Evolutionary conservation across 495 filamentous ascomycete species (phyloP), one percentile per base, ranked within the genome.

Genomic region (Penicillium robsamsonii): DNA sequence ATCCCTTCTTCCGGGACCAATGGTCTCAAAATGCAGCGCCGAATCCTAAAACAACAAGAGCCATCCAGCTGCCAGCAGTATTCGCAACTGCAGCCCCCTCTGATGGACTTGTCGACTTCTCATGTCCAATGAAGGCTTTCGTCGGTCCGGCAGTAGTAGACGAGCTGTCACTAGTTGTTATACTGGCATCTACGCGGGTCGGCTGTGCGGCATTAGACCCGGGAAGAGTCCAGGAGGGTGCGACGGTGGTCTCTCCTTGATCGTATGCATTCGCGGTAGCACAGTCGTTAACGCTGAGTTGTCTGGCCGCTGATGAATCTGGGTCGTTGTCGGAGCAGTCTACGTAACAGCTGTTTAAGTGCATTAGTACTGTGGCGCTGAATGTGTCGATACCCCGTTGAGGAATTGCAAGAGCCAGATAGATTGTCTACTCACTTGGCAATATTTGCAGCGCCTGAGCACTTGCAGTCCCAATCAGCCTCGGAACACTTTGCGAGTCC

Each of bases 401-500:
- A 33, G 30, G 30, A n/a, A n/a, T 37, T n/a, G 2, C 6, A 17
- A 38, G 15, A 38, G 35, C 9, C 35, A 37, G n/a, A n/a, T 2
- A 17, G 33, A 9, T 35, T 29, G 1, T 5, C 25, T 50, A 55
- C 60, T 63, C 12, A 68, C 65, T 66, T 63, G 41, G 63, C 60
- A 24, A 68, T 60, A 27, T 68, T 68, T 18, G 65, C 65, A 25
- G 27, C 48, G 1, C 55, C 63, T 1, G 60, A 57, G 24, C 65
- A 68, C 33, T 68, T 68, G 59, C 65, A 68, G 22, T 68, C 63
- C 65, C 65, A 68, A 27, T 68, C 50, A 33, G 41, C 25, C 0
- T 35, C 4, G 5, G 53, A 10, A 22, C 65, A 68, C 20, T 58
- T 59, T 1, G 20, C 24, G 18, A 68, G 57, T 5, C 40, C 40